These are phyloP conservation scores for Rhodotorula taiwanensis DNA, from an alignment of 768 basidiomycete species.

Conservation along the genomic window DNA sequence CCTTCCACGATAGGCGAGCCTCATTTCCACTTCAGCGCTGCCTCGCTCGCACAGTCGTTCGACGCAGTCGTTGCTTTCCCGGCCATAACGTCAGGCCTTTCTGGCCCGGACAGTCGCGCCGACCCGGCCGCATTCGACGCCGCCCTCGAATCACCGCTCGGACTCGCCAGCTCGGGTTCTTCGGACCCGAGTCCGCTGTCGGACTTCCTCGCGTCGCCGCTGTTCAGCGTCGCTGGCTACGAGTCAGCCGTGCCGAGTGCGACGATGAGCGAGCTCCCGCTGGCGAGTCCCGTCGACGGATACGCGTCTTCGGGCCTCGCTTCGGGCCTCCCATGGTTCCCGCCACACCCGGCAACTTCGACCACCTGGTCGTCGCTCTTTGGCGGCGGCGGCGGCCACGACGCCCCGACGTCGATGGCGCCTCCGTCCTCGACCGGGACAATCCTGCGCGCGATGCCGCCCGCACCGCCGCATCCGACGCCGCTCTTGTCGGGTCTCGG, in stretches of 20 bases:
- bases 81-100: neutral
- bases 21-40: conserved; percentile 4
- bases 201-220: conserved; percentile 26
- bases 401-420: neutral
- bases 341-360: conserved; percentile 12
- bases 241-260: conserved; percentile 1
- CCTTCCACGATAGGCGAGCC: conserved; percentile 9
- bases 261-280: conserved; percentile 9
- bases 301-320: neutral
- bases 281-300: conserved; percentile 5
- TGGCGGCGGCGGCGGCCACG: neutral
- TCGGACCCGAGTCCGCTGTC: conserved; percentile 11
- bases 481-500: too few species aligned
- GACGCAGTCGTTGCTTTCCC: conserved; percentile 2
- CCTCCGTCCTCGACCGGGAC: neutral
- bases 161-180: neutral
- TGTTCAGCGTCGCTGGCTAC: conserved; percentile 18
- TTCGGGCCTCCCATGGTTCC: conserved; percentile 9
- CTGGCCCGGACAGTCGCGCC: neutral
- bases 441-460: conserved; percentile 3
- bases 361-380: neutral
- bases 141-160: conserved; percentile 22
- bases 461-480: neutral
- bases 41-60: neutral
- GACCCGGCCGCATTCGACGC: conserved; percentile 7